phyloP scores from a whole-genome alignment of 1,284 basidiomycete genomes.

The Puccinia coronata region DNA sequence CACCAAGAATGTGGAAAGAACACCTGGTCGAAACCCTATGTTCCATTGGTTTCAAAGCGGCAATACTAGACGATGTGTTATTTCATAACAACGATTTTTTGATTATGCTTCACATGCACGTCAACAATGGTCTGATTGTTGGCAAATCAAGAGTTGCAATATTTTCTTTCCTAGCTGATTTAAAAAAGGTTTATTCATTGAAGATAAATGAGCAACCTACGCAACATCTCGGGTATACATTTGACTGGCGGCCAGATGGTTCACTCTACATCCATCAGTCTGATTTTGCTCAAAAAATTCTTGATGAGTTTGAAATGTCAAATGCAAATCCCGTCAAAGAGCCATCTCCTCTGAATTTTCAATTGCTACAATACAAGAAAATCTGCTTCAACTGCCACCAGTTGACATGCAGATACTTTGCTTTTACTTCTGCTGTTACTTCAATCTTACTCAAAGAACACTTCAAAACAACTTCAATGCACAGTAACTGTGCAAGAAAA shows the following conservation, averaged over 20 bases:
- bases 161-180: neutral
- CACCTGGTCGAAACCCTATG: neutral
- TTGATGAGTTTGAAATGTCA: neutral
- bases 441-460: too few relatives aligned
- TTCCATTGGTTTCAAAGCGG: neutral
- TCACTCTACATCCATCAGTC: neutral
- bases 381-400: neutral
- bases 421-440: too few relatives aligned
- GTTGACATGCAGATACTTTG: too few relatives aligned
- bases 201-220: neutral
- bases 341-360: neutral
- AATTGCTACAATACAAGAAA: neutral
- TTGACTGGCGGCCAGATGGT: too few relatives aligned
- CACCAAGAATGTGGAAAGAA: too few relatives aligned
- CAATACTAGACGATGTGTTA: neutral
- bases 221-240: conserved; percentile 26
- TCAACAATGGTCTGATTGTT: too few relatives aligned
- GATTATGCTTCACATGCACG: neutral
- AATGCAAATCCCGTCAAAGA: neutral
- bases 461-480: too few relatives aligned
- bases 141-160: neutral
- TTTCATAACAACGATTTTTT: neutral
- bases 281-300: neutral
- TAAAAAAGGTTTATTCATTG: too few relatives aligned
- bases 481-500: too few relatives aligned